Conservation (phyloP, 169 alveolate species). For the Plasmodium ovale region DNA sequence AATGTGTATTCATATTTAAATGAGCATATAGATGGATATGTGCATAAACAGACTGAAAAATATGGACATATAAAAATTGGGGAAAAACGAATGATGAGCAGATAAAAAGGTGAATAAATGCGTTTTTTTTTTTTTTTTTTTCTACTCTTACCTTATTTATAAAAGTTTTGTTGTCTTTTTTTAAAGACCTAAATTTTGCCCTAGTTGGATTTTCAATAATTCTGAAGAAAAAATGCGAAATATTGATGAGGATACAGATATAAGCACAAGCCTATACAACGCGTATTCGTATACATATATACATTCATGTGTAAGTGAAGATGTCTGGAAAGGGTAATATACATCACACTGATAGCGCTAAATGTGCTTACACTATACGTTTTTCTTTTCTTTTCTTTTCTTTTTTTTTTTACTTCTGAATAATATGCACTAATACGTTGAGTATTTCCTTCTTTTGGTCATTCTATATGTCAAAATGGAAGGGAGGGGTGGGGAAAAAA, state of each 20-base stretch:
- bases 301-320: neutral
- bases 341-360: too few relatives aligned
- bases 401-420: slow-evolving; percentile 54
- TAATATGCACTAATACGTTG: slow-evolving; percentile 55
- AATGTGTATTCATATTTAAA: neutral
- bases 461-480: too few relatives aligned
- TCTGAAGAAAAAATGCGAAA: slow-evolving; percentile 11
- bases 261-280: neutral
- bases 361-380: too few relatives aligned
- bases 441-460: slow-evolving; percentile 70
- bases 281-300: neutral
- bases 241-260: neutral
- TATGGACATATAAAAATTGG: neutral
- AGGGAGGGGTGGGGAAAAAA: too few relatives aligned
- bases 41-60: neutral
- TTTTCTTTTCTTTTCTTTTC: neutral
- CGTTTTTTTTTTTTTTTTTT: neutral
- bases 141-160: slow-evolving; percentile 46
- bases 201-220: slow-evolving; percentile 66
- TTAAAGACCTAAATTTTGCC: slow-evolving; percentile 65
- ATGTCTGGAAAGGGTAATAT: neutral
- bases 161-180: slow-evolving; percentile 68
- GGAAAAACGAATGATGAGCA: neutral
- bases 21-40: neutral
- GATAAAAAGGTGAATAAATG: neutral